Base-by-base conservation (phyloP, 1,139 yeast genomes). In the Nakaseomyces kungkrabaensis region DNA sequence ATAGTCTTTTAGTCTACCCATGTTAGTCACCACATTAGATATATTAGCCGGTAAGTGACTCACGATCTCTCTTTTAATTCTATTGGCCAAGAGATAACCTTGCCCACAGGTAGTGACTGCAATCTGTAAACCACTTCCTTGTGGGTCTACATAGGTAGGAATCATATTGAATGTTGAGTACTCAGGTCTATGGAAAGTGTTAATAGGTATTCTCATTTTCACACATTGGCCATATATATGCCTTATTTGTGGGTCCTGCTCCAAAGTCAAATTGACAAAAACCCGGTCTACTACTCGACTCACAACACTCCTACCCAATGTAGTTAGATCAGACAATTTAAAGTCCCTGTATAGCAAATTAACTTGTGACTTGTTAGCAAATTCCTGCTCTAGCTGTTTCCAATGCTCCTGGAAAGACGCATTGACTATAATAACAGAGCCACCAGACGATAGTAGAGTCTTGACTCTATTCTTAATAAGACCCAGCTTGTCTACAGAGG, bases 91-190 rank as follows among this genome's bases (percentile, higher is more conserved):
- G 52, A 88, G 79, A 68, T 97, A 90, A 1, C 97, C 97, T 66
- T 85, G 85, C 0, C 97, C 96, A 37, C 81, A 77, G 0, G 97
- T 90, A 7, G 94, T 81, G 5, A 90, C 80, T 0, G 96, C 95
- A 48, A 90, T 60, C 65, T 86, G 94, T 67, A 90, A 79, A 1
- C 69, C 69, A 45, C 68, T 65, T n/a, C 61, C 60, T 53, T 79
- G 81, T 1, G 95, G 95, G 50, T 82, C 80, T 1, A 71, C 69
- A 61, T 77, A 78, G 0, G 92, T 79, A 0, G 97, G 86, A 37
- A 88, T 71, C 51, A 89, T 65, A 0, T 94, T 79, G 63, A 90
- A 90, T 0, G 90, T 78, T 51, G 95, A 85, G 38, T 75, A 72
- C 42, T 81, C 81, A 0, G 90, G 81, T 5, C 79, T 75, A 59